Evolutionary conservation across 441 rosid genomes (phyloP).

Genomic region (Adansonia madagascariensis): DNA sequence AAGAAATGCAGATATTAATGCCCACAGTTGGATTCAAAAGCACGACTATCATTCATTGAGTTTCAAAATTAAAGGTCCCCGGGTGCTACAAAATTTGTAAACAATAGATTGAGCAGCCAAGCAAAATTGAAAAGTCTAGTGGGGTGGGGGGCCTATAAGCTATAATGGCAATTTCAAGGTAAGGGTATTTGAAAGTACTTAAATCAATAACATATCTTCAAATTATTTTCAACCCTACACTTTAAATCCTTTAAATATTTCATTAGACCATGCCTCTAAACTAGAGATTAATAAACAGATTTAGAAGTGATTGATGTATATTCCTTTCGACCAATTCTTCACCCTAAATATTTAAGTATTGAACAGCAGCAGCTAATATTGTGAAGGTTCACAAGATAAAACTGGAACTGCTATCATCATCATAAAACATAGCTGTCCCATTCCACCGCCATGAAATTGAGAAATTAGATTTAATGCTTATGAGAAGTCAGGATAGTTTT

Average conservation of each 20-base stretch:
- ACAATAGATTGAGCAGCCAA: constrained; percentile 12
- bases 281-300: constrained; percentile 17
- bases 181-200: not conserved
- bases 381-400: not conserved
- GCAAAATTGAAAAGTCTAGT: constrained; percentile 9
- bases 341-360: not conserved
- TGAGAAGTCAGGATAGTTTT: not conserved
- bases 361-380: constrained; percentile 13
- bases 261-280: constrained; percentile 13
- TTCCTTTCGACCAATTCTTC: constrained; percentile 6
- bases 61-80: not conserved
- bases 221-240: constrained; percentile 13
- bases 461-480: constrained; percentile 12
- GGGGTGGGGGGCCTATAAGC: not conserved
- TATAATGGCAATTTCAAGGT: constrained; percentile 16
- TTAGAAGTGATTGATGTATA: not conserved
- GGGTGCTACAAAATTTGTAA: not conserved
- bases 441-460: constrained; percentile 17
- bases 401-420: constrained; percentile 6
- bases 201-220: not conserved
- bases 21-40: constrained; percentile 19
- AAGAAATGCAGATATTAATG: constrained; percentile 21
- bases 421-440: constrained; percentile 13
- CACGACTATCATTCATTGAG: not conserved
- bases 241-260: constrained; percentile 2